A percentile compares a stretch with the other conserved stretches of the same genome.
These are phyloP conservation scores for Laetiporus sulphureus DNA, from an alignment of 1,284 basidiomycete genomes.

Conservation along the genomic window DNA sequence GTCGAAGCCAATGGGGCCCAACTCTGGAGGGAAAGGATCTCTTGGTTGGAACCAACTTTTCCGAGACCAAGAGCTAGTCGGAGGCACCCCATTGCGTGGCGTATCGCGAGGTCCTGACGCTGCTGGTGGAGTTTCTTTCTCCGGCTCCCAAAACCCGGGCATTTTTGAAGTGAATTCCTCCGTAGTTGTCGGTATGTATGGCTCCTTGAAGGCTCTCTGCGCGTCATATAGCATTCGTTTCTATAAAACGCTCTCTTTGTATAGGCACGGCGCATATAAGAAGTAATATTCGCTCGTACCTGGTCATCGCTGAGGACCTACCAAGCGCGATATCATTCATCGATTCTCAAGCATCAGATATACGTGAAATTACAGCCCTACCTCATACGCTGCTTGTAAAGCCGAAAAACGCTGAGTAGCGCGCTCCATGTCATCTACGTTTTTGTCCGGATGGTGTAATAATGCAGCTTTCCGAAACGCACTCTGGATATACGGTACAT, in stretches of 20 bases:
- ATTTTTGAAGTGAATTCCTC: constrained; percentile 1
- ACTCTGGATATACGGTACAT: constrained; percentile 33
- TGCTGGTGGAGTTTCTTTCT: no score
- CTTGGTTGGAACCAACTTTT: no score
- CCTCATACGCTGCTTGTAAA: constrained; percentile 88
- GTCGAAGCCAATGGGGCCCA: no score
- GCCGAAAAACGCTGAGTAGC: constrained; percentile 81
- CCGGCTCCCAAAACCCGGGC: neutral
- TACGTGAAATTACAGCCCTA: constrained; percentile 18
- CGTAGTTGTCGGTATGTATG: neutral
- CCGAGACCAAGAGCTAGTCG: no score
- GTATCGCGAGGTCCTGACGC: no score
- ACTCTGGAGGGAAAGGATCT: no score
- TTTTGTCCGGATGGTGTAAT: constrained; percentile 80
- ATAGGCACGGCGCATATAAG: no score
- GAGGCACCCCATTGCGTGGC: neutral
- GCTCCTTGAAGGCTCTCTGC: constrained; percentile 70
- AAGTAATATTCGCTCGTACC: no score
- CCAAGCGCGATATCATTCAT: no score
- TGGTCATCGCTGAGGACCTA: constrained; percentile 80
- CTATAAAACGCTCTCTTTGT: neutral
- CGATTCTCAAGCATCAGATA: no score
- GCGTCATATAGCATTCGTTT: constrained; percentile 89
- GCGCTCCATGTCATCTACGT: constrained; percentile 66
- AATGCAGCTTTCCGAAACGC: constrained; percentile 73